phyloP scores from a whole-genome alignment of 768 basidiomycete genomes.

The Boletus subcaerulescens region DNA sequence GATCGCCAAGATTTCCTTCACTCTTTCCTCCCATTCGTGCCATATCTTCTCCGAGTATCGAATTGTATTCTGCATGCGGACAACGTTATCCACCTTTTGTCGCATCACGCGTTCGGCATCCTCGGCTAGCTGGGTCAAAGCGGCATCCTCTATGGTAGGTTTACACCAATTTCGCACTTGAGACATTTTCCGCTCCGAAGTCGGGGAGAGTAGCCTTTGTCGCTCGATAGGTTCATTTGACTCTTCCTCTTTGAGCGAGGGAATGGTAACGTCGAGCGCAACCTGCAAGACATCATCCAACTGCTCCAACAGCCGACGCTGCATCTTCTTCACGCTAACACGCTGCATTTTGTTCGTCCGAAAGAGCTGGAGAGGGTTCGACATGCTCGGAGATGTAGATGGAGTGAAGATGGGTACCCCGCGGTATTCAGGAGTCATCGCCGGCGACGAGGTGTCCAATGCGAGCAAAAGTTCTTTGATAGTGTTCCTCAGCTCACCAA shows the following conservation, averaged over 20 bases:
- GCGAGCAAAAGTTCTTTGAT: slow-evolving; percentile 74
- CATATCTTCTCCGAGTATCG: slow-evolving; percentile 95
- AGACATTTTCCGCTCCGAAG: slow-evolving; percentile 84
- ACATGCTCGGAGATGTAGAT: slow-evolving; percentile 65
- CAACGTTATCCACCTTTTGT: slow-evolving; percentile 92
- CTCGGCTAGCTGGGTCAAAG: slow-evolving; percentile 75
- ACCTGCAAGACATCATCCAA: slow-evolving; percentile 82
- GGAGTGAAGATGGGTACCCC: slow-evolving; percentile 83
- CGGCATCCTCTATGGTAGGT: slow-evolving; percentile 82
- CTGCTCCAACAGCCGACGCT: slow-evolving; percentile 77
- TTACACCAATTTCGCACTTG: slow-evolving; percentile 84
- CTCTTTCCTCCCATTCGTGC: slow-evolving; percentile 93
- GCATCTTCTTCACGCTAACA: slow-evolving; percentile 77
- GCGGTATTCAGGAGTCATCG: slow-evolving; percentile 72
- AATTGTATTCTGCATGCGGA: slow-evolving; percentile 95
- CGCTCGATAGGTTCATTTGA: slow-evolving; percentile 89
- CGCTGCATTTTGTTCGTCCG: slow-evolving; percentile 75
- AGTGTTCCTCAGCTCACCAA: slow-evolving; percentile 81
- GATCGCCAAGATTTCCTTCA: slow-evolving; percentile 62
- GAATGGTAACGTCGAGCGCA: slow-evolving; percentile 79
- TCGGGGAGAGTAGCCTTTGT: slow-evolving; percentile 84
- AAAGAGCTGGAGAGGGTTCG: slow-evolving; percentile 76
- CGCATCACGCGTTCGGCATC: slow-evolving; percentile 89
- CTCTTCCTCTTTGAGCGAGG: slow-evolving; percentile 89
- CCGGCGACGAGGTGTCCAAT: slow-evolving; percentile 72